A percentile compares a stretch with the other conserved stretches of the same genome.
phyloP scores from a whole-genome alignment of 2,329 filamentous ascomycete genomes.

The Stemphylium beticola region DNA sequence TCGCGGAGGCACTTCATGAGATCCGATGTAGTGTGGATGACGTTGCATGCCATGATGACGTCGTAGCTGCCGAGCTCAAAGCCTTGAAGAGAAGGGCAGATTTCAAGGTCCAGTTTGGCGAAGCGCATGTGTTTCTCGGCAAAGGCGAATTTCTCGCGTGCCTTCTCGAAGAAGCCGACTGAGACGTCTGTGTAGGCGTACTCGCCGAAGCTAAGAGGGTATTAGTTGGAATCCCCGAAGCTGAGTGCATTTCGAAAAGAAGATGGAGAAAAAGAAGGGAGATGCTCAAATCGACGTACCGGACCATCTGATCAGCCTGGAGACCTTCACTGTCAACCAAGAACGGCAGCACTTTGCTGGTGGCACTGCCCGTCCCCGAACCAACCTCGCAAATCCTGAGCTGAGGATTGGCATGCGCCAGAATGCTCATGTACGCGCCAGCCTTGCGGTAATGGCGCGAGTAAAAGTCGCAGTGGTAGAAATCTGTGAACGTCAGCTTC shows the following conservation, averaged over 20 bases:
- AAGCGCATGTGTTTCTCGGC: slow-evolving; percentile 13
- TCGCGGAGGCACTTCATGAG: slow-evolving; percentile 5
- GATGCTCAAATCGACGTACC: not conserved
- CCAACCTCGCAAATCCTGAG: slow-evolving; percentile 19
- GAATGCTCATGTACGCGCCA: slow-evolving; percentile 6
- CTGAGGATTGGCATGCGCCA: slow-evolving; percentile 8
- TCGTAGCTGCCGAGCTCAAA: slow-evolving; percentile 20
- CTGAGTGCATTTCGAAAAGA: too few relatives aligned
- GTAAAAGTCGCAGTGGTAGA: slow-evolving; percentile 9
- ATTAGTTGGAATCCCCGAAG: not conserved
- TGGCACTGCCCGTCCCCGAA: slow-evolving; percentile 11
- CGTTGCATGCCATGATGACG: slow-evolving; percentile 20
- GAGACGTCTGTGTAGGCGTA: slow-evolving; percentile 20
- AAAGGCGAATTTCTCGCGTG: slow-evolving; percentile 8
- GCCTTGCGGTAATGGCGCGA: slow-evolving; percentile 8
- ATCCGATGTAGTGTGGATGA: slow-evolving; percentile 20
- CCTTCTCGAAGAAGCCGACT: slow-evolving; percentile 10
- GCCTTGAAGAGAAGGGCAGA: slow-evolving; percentile 11
- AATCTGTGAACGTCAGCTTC: not conserved
- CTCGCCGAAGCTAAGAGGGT: slow-evolving; percentile 3
- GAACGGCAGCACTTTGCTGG: slow-evolving; percentile 2
- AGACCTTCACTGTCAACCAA: slow-evolving; percentile 8
- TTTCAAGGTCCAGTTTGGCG: slow-evolving; percentile 13
- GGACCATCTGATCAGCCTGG: slow-evolving; percentile 7
- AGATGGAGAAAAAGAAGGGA: not conserved